Conservation (phyloP, 345 rosid species). For the Excoecaria agallocha region DNA sequence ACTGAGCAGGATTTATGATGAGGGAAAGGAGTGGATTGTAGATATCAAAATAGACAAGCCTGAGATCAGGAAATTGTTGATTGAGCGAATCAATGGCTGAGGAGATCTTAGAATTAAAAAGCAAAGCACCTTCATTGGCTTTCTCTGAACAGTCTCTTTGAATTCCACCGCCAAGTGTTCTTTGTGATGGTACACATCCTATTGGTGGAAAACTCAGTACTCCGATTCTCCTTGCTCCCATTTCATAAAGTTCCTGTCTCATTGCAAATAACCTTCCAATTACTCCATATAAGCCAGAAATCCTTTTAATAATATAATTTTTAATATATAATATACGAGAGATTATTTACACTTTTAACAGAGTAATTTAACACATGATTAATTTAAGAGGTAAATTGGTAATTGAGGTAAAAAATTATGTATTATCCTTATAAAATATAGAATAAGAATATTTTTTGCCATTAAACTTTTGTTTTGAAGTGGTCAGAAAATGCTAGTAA, state of each 20-base stretch:
- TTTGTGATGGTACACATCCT: constrained; percentile 73
- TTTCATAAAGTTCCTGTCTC: constrained; percentile 45
- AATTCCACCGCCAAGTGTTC: constrained; percentile 61
- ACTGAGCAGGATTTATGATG: constrained; percentile 44
- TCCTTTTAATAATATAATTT: too few relatives aligned
- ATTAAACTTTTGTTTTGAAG: too few relatives aligned
- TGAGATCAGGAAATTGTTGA: constrained; percentile 25
- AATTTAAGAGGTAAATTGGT: too few relatives aligned
- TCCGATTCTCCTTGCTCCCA: constrained; percentile 62
- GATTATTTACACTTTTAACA: too few relatives aligned
- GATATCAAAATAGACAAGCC: constrained; percentile 43
- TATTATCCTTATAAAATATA: too few relatives aligned
- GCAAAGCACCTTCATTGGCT: constrained; percentile 50
- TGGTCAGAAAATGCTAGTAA: too few relatives aligned
- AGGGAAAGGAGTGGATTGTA: constrained; percentile 33
- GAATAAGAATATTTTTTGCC: too few relatives aligned
- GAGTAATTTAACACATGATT: too few relatives aligned
- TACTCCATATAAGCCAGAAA: too few relatives aligned
- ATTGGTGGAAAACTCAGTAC: constrained; percentile 53
- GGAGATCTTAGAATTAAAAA: constrained; percentile 56
- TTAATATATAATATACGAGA: too few relatives aligned
- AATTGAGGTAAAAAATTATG: too few relatives aligned
- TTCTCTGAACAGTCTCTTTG: constrained; percentile 42
- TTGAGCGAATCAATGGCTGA: constrained; percentile 29
- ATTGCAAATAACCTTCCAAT: too few relatives aligned